Evolutionary conservation across 2,329 filamentous ascomycete genomes (phyloP).

Genomic region (Paradendryphiella salina): DNA sequence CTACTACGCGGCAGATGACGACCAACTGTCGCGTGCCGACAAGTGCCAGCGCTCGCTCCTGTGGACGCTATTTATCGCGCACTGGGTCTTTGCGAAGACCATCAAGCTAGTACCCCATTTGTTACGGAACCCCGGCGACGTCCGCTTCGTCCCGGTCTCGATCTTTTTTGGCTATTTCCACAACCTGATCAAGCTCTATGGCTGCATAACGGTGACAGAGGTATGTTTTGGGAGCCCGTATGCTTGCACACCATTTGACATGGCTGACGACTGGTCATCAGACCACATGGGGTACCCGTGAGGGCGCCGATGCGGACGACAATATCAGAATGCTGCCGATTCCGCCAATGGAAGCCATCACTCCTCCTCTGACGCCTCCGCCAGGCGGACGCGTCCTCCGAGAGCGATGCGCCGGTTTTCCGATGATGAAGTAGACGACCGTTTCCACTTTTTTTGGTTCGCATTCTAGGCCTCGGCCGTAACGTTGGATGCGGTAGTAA

Average conservation of each 20-base stretch:
- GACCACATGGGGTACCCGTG: constrained; percentile 95
- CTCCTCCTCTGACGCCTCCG: constrained; percentile 41
- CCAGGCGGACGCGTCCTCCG: constrained; percentile 42
- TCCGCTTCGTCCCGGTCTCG: constrained; percentile 80
- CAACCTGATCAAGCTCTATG: constrained; percentile 88
- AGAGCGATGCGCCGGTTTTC: constrained; percentile 40
- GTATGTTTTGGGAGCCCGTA: constrained; percentile 31
- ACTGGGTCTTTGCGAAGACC: constrained; percentile 78
- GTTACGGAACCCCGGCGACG: constrained; percentile 77
- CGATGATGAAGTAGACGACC: constrained; percentile 33
- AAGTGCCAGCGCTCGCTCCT: constrained; percentile 33
- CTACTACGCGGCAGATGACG: constrained; percentile 30
- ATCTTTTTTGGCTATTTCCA: constrained; percentile 92
- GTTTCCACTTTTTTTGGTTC: constrained; percentile 32
- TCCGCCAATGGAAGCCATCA: constrained; percentile 39
- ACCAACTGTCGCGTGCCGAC: constrained; percentile 19
- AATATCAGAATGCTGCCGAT: constrained; percentile 48
- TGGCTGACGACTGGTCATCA: constrained; percentile 47
- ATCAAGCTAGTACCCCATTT: constrained; percentile 90
- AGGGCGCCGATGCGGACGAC: constrained; percentile 79
- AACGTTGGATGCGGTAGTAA: constrained; percentile 34
- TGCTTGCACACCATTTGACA: constrained; percentile 15
- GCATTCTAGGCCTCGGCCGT: constrained; percentile 28
- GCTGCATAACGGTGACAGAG: constrained; percentile 68
- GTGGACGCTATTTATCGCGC: constrained; percentile 41